phyloP scores from a whole-genome alignment of 768 basidiomycete species.

The Leucosporidium yakuticum region DNA sequence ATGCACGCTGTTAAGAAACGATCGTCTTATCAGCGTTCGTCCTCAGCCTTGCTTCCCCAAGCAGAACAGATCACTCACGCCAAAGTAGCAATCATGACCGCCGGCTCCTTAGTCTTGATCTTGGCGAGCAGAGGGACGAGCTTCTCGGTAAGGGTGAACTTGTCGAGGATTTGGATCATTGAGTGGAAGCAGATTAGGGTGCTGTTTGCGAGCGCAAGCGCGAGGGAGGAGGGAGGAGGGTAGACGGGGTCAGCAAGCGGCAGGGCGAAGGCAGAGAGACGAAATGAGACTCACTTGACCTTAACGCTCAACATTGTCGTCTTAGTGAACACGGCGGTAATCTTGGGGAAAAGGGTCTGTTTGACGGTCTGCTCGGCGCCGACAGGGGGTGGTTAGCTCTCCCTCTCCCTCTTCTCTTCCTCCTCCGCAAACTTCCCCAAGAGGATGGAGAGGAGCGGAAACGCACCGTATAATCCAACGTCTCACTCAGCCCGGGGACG shows the following conservation, averaged over 20 bases:
- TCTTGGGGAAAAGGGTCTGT: constrained; percentile 48
- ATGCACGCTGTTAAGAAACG: constrained; percentile 17
- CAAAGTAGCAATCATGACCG: constrained; percentile 65
- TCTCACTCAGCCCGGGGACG: constrained; percentile 84
- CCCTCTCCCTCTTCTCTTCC: background rate
- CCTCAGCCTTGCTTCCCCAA: too few relatives aligned
- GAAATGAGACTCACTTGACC: constrained; percentile 48
- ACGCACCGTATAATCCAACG: constrained; percentile 67
- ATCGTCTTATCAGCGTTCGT: background rate
- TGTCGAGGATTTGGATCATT: constrained; percentile 86
- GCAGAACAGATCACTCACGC: background rate
- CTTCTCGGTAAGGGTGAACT: constrained; percentile 82
- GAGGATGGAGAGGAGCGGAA: too few relatives aligned
- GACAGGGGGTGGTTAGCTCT: too few relatives aligned
- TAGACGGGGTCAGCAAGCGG: background rate
- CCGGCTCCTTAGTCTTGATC: constrained; percentile 92
- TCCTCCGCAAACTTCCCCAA: too few relatives aligned
- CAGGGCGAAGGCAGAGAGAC: background rate
- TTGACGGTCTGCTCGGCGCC: constrained; percentile 60
- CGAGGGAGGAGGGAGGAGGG: too few relatives aligned
- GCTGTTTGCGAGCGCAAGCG: constrained; percentile 43
- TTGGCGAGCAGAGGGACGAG: constrained; percentile 88
- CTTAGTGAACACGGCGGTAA: constrained; percentile 71
- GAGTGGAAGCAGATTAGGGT: constrained; percentile 72
- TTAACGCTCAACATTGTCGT: constrained; percentile 86